Evolutionary conservation across 805 yeast species (phyloP), one percentile per base, ranked within the genome.

Genomic region (Ogataea philodendri): DNA sequence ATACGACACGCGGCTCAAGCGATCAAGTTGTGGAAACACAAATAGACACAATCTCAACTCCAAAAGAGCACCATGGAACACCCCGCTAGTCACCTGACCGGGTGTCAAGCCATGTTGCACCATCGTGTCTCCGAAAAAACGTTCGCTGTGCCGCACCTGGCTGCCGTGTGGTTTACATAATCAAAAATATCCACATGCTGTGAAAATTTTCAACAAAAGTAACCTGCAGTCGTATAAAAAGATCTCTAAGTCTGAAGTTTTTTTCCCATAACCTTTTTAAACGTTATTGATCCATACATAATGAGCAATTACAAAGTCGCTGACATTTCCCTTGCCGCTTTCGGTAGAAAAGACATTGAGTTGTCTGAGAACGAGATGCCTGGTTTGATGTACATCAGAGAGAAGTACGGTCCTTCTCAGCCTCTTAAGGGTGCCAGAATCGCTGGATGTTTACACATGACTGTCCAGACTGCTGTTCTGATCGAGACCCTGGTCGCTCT

Each of bases 281-380:
- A 29, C 25, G n/a, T n/a, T 17, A 22, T 23, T 16, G n/a, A 24
- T 5, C 13, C 16, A 21, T 11, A 30, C 26, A 35, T 20, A 55
- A 84, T 80, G 70, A 36, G 36, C 32, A 18, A 30, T 21, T 93
- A 78, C 78, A 90, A 93, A 72, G 96, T 90, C 66, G 94, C 97
- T 59, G 98, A 90, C 70, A 84, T 93, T 70, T 85, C 96, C 57
- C 80, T 90, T 52, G 97, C 98, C 63, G 98, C 98, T 64, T 90
- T 93, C 70, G 98, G 98, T 74, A 88, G 98, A 78, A 93, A 90
- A 72, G 98, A 90, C 72, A 93, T 90, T 60, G 97, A 90, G 73
- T 79, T 90, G 65, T 93, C 97, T 54, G 98, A 90, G 77, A 90
- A 90, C 67, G 97, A 90, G 73, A 87, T 89, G 97, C 97, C 97